Base-by-base conservation (phyloP, 441 rosid species). In the Eugenia klotzschiana region DNA sequence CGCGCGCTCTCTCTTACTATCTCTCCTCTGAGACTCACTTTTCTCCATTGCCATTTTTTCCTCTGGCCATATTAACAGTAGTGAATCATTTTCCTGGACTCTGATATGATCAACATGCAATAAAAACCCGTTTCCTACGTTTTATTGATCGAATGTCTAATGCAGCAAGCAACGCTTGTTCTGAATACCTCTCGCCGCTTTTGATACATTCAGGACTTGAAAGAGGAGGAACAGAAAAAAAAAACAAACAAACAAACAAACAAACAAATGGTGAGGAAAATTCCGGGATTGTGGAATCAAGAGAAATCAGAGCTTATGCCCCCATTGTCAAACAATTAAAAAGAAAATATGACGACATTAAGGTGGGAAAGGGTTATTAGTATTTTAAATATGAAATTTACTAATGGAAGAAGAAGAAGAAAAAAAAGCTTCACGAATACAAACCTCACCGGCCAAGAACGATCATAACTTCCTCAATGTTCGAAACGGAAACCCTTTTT, bases 141-240 rank as follows among this genome's bases (percentile, higher is more conserved):
- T 41, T 43, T 43, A 22, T 53, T 53, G 57, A 6, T 53, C 20
- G 12, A 37, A n/a, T 55, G 51, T 26, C 29, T 82, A 49, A 83
- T 88, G 87, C 84, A 96, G 98, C 97, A 93, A 93, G 99, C 98
- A 27, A 96, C 98, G 3, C 93, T 97, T 41, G 98, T 97, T 80
- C 94, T 94, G 41, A 95, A 97, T 90, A 95, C 98, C 85, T 95
- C 98, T 84, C 95, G 98, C 55, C 90, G 94, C 16, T 97, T 97
- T 69, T 90, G 99, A 29, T 97, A 95, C 84, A 90, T 98, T 51
- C 89, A 94, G 87, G 98, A 97, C 89, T 91, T 97, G 90, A 94
- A 97, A 81, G 94, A 91, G 90, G 96, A 93, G 88, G 98, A 95
- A 86, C 98, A 94, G 87, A 93, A 93, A 90, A 89, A 74, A 37